phyloP scores from a whole-genome alignment of 2,329 filamentous ascomycete genomes.

The Colletotrichum orbiculare region DNA sequence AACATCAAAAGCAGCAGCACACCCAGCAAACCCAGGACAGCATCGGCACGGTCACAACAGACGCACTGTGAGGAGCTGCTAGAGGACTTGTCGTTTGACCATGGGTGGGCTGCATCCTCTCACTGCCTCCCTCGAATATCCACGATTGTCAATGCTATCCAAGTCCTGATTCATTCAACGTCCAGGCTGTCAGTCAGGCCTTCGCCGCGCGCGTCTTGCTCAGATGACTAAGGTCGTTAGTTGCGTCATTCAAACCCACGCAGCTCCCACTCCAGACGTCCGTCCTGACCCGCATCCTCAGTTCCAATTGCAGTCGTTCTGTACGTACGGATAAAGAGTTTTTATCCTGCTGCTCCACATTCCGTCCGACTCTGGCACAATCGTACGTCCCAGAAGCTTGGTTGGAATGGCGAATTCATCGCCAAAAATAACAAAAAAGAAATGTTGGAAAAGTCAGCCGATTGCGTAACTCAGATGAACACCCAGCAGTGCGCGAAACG shows the following conservation, averaged over 20 bases:
- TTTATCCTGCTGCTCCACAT: background rate
- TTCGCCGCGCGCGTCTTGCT: background rate
- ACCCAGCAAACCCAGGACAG: background rate
- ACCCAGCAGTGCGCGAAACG: background rate
- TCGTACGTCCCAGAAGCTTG: background rate
- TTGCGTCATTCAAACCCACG: slow-evolving; percentile 7
- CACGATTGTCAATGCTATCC: slow-evolving; percentile 10
- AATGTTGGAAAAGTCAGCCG: background rate
- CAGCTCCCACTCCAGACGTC: slow-evolving; percentile 1
- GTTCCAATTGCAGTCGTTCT: background rate
- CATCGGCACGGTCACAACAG: background rate
- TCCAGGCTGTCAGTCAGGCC: background rate
- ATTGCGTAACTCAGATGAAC: background rate
- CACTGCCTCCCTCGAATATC: slow-evolving; percentile 7
- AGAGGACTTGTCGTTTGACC: background rate
- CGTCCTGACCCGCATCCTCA: background rate
- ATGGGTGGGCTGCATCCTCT: background rate
- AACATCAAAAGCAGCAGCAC: background rate
- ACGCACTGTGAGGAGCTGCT: slow-evolving; percentile 12
- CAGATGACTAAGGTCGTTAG: slow-evolving; percentile 6
- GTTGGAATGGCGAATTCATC: background rate
- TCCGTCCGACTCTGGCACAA: background rate
- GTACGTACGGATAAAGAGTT: background rate
- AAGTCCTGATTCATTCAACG: background rate
- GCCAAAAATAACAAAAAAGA: slow-evolving; percentile 1